Conservation (phyloP, 2,329 filamentous ascomycete species). For the Fusarium sp. region DNA sequence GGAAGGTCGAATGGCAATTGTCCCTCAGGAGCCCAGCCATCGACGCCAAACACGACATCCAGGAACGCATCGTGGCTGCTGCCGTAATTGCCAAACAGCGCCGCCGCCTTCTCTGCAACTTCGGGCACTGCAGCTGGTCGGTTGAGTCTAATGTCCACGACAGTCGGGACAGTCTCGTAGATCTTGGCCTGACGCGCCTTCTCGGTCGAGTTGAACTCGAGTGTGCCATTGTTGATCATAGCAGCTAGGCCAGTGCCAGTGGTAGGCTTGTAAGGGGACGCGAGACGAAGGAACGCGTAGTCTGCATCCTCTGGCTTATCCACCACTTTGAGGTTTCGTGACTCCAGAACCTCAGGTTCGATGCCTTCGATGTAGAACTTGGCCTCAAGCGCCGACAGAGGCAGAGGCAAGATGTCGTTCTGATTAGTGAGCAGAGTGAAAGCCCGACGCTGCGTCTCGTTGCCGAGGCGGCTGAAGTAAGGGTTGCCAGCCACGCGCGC, state of each 20-base stretch:
- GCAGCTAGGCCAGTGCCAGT: constrained; percentile 52
- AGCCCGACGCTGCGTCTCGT: constrained; percentile 44
- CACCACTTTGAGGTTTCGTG: constrained; percentile 49
- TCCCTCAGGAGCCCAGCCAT: constrained; percentile 51
- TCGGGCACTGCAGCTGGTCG: constrained; percentile 57
- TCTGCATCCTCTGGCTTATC: constrained; percentile 54
- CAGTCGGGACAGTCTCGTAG: constrained; percentile 52
- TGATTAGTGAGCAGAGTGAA: constrained; percentile 46
- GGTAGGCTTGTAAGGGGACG: constrained; percentile 51
- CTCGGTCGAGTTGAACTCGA: constrained; percentile 53
- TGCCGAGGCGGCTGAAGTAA: constrained; percentile 51
- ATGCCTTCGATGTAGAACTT: constrained; percentile 43
- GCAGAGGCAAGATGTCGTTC: constrained; percentile 37
- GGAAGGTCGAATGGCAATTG: constrained; percentile 56
- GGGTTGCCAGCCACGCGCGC: constrained; percentile 55
- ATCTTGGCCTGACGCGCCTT: constrained; percentile 48
- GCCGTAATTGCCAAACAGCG: constrained; percentile 56
- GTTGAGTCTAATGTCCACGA: constrained; percentile 59
- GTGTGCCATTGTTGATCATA: constrained; percentile 54
- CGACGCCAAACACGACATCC: constrained; percentile 55
- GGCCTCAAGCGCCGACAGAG: constrained; percentile 7
- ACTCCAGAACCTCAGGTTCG: constrained; percentile 24
- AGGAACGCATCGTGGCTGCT: constrained; percentile 56
- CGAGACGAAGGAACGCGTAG: constrained; percentile 54
- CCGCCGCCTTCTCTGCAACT: constrained; percentile 52